These are phyloP conservation scores for Cutaneotrichosporon sp. DNA, from an alignment of 1,284 basidiomycete species.

Conservation along the genomic window DNA sequence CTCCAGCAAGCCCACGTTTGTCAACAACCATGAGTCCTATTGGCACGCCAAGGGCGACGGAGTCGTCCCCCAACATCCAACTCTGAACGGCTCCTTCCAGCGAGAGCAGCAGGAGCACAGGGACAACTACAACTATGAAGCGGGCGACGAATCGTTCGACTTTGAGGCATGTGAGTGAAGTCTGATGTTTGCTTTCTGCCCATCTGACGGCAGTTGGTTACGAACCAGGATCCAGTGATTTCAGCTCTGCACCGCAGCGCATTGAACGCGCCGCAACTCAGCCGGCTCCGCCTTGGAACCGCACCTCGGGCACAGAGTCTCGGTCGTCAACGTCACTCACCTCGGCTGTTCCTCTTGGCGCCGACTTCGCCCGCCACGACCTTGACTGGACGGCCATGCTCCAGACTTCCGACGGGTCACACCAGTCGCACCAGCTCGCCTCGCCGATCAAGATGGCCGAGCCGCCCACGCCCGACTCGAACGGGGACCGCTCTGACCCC, in stretches of 20 bases:
- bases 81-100: neutral
- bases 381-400: constrained; percentile 1
- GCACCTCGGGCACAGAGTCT: neutral
- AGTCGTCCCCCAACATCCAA: neutral
- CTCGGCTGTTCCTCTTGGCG: neutral
- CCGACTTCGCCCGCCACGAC: neutral
- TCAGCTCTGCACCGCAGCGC: neutral
- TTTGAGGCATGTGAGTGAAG: neutral
- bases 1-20: neutral
- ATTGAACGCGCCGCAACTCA: neutral
- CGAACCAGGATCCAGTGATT: neutral
- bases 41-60: neutral
- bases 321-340: neutral
- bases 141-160: neutral
- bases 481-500: neutral
- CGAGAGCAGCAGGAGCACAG: neutral
- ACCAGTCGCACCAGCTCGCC: neutral
- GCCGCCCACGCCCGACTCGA: neutral
- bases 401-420: neutral
- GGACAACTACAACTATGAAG: neutral
- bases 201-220: neutral
- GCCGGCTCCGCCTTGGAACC: neutral
- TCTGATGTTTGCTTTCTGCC: neutral
- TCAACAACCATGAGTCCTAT: neutral
- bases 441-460: neutral